phyloP scores from a whole-genome alignment of 331 rosid genomes.

The Rosa hybrid region DNA sequence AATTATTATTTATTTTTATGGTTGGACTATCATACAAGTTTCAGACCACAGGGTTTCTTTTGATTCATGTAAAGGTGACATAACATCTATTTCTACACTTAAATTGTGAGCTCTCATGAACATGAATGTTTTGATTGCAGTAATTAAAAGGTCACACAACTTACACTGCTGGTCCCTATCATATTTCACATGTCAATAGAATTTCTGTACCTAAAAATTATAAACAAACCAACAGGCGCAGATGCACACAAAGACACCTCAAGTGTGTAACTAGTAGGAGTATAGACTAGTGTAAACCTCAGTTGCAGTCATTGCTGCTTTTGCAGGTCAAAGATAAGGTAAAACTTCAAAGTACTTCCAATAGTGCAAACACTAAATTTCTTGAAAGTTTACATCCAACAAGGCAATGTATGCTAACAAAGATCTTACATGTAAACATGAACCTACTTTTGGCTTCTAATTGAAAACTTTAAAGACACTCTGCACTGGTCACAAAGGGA shows the following conservation, averaged over 20 bases:
- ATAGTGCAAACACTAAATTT: not conserved
- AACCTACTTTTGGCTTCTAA: slow-evolving; percentile 15
- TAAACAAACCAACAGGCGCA: not conserved
- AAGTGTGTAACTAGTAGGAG: not conserved
- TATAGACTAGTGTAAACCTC: slow-evolving; percentile 3
- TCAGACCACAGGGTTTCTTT: not conserved
- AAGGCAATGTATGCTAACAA: not conserved
- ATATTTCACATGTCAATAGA: not conserved
- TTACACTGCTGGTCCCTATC: not conserved
- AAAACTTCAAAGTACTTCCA: not conserved
- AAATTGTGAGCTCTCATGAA: not conserved
- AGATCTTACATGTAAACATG: slow-evolving; percentile 1
- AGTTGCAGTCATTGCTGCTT: not conserved
- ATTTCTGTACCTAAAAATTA: not conserved
- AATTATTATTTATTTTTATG: too few relatives aligned
- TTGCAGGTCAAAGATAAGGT: not conserved
- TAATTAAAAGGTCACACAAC: not conserved
- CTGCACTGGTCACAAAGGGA: not conserved
- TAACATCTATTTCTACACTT: not conserved
- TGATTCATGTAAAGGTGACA: slow-evolving; percentile 1
- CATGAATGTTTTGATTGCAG: not conserved
- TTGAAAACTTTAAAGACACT: not conserved
- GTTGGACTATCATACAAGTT: not conserved
- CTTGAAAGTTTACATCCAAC: not conserved
- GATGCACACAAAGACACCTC: not conserved